These are phyloP conservation scores for Penicillium janthinellum DNA, from an alignment of 2,329 filamentous ascomycete genomes.

Conservation along the genomic window DNA sequence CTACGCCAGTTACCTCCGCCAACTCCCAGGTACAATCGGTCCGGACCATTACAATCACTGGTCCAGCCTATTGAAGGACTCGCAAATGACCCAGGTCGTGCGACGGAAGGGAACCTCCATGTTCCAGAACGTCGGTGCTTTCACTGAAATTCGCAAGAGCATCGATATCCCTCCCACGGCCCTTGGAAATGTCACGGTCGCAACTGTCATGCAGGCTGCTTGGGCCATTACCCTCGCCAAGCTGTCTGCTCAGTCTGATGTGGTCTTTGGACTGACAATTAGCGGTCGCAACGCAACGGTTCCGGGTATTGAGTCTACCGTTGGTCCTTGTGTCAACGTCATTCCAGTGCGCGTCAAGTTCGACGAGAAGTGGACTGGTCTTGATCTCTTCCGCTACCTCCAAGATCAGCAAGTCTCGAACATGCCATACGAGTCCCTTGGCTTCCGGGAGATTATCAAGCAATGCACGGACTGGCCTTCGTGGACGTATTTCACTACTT, in stretches of 20 bases:
- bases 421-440: slow-evolving; percentile 58
- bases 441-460: slow-evolving; percentile 56
- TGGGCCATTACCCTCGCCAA: slow-evolving; percentile 66
- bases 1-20: slow-evolving; percentile 51
- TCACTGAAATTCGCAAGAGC: slow-evolving; percentile 38
- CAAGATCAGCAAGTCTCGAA: slow-evolving; percentile 61
- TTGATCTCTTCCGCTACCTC: slow-evolving; percentile 56
- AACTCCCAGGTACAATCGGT: slow-evolving; percentile 42
- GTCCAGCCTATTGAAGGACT: slow-evolving; percentile 59
- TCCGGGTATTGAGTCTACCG: slow-evolving; percentile 57
- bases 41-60: slow-evolving; percentile 61
- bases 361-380: slow-evolving; percentile 52
- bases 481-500: slow-evolving; percentile 45
- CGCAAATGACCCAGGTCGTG: slow-evolving; percentile 51
- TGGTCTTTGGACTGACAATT: slow-evolving; percentile 68
- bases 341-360: slow-evolving; percentile 65
- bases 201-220: slow-evolving; percentile 66
- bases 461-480: slow-evolving; percentile 46
- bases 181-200: slow-evolving; percentile 60
- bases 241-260: slow-evolving; percentile 55
- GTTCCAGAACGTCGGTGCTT: slow-evolving; percentile 40
- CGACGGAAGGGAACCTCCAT: slow-evolving; percentile 36
- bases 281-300: slow-evolving; percentile 64
- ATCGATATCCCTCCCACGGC: slow-evolving; percentile 48
- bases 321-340: slow-evolving; percentile 69